Percentiles rank a stretch among this genome's conserved stretches.
Conservation (phyloP, 1,284 basidiomycete species). For the Rhodotorula sp. region DNA sequence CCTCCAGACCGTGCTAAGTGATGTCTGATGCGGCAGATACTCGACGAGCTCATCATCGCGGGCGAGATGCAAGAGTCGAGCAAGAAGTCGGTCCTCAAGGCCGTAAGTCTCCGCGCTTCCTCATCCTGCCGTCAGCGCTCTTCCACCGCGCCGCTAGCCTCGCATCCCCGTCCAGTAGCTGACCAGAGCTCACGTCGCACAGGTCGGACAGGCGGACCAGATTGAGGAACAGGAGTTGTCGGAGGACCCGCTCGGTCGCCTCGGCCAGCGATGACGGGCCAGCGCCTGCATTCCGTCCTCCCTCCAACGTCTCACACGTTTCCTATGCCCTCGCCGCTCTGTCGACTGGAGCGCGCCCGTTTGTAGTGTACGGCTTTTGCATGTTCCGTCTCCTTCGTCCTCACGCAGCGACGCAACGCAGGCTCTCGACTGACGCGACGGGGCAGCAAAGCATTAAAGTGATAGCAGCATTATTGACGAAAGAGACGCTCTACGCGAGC, state of each 20-base stretch:
- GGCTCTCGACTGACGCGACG: too few relatives aligned
- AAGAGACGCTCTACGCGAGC: too few relatives aligned
- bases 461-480: too few relatives aligned
- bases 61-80: constrained; percentile 98
- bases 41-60: constrained; percentile 96
- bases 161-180: not conserved
- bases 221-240: constrained; percentile 52
- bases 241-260: constrained; percentile 28
- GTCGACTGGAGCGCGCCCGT: not conserved
- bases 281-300: not conserved
- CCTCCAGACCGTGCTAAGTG: too few relatives aligned
- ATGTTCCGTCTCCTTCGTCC: too few relatives aligned
- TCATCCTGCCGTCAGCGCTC: too few relatives aligned
- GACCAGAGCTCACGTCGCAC: not conserved
- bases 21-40: constrained; percentile 64
- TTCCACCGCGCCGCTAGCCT: too few relatives aligned
- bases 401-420: too few relatives aligned
- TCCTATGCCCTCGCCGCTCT: not conserved
- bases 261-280: not conserved
- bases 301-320: not conserved
- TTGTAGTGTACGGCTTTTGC: too few relatives aligned
- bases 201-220: constrained; percentile 58
- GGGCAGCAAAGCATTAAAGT: too few relatives aligned
- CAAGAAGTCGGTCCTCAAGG: constrained; percentile 92
- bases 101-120: constrained; percentile 52